Evolutionary conservation across 2,329 filamentous ascomycete genomes (phyloP).

Genomic region (Alternaria sp.): DNA sequence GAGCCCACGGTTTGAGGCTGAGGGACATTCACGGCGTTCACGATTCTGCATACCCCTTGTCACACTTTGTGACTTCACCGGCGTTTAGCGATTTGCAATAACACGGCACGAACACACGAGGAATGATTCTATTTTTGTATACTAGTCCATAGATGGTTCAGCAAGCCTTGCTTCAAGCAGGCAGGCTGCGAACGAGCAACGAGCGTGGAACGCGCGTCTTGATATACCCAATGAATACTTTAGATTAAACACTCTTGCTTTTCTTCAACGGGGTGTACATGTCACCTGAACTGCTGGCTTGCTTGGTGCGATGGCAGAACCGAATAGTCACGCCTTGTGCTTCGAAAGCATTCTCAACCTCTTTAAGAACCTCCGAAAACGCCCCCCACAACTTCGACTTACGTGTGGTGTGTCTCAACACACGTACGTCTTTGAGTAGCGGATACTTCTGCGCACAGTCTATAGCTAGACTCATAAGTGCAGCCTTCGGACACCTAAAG

Average conservation of each 20-base stretch:
- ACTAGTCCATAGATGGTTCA: background rate
- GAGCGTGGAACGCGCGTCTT: background rate
- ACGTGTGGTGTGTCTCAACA: background rate
- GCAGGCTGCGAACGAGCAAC: background rate
- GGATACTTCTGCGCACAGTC: background rate
- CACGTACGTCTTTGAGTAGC: background rate
- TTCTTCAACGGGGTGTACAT: background rate
- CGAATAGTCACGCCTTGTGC: background rate
- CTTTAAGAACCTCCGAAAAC: background rate
- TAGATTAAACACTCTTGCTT: background rate
- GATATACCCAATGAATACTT: background rate
- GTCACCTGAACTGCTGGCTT: background rate
- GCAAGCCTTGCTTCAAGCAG: background rate
- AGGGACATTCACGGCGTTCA: background rate
- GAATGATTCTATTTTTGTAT: slow-evolving; percentile 1
- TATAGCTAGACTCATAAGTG: background rate
- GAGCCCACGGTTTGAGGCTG: slow-evolving; percentile 7
- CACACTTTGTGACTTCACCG: background rate
- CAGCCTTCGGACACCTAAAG: background rate
- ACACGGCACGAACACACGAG: slow-evolving; percentile 5
- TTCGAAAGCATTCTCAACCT: background rate
- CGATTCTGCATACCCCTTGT: background rate
- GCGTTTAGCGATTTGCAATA: slow-evolving; percentile 6
- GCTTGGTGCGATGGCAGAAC: background rate
- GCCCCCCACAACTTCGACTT: background rate